Percentiles rank a stretch among this genome's conserved stretches.
Conservation (phyloP, 2,329 filamentous ascomycete genomes). For the Epichloe glyceriae region DNA sequence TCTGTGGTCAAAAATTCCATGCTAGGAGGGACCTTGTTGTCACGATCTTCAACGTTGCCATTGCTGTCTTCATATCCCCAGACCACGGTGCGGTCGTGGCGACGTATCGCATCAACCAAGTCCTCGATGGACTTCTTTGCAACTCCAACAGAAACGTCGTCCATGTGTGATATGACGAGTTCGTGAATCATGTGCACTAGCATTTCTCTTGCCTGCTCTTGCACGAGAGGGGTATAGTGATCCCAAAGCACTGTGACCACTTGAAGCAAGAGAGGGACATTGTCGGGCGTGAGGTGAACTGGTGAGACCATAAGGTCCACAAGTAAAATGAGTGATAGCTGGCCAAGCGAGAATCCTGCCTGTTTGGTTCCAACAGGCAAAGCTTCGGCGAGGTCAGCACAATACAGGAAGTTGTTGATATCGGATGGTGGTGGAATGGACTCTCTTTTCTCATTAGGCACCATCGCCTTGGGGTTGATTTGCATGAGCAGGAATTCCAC, state of each 20-base stretch:
- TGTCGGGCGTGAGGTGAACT: constrained; percentile 64
- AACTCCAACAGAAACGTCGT: constrained; percentile 48
- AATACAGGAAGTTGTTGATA: constrained; percentile 65
- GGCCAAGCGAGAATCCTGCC: constrained; percentile 80
- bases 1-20: constrained; percentile 78
- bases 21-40: constrained; percentile 68
- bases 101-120: constrained; percentile 74
- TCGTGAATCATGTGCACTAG: constrained; percentile 95
- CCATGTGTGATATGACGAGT: constrained; percentile 68
- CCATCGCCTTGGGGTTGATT: constrained; percentile 93
- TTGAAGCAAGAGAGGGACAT: constrained; percentile 76
- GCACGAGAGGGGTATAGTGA: constrained; percentile 86
- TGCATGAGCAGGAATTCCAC: constrained; percentile 88
- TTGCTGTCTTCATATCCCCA: constrained; percentile 95
- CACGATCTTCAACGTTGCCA: constrained; percentile 58
- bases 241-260: constrained; percentile 94
- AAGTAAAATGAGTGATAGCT: constrained; percentile 81
- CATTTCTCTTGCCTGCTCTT: constrained; percentile 96
- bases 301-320: constrained; percentile 95
- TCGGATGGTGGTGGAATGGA: constrained; percentile 59
- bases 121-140: constrained; percentile 71
- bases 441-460: constrained; percentile 70
- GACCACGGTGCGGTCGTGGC: constrained; percentile 70
- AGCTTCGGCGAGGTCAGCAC: constrained; percentile 69
- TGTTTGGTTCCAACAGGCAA: constrained; percentile 84